Base-by-base conservation (phyloP, 2,329 filamentous ascomycete species). In the Penicillium sp. region DNA sequence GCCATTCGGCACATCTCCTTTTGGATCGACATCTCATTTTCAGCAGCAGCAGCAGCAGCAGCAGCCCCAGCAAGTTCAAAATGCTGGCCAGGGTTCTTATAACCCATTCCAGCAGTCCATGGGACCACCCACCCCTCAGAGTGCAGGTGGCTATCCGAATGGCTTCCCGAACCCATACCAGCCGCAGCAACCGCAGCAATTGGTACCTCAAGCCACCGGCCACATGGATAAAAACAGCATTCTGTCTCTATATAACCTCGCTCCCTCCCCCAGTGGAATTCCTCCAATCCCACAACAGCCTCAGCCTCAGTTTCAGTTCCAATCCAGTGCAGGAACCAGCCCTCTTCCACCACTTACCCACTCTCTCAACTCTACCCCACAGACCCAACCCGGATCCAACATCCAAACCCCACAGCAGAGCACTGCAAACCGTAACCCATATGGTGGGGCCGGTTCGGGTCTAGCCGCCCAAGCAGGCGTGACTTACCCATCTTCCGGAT, bases 161-260 rank as follows among this genome's bases (percentile, higher is more conserved):
- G 45, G 55, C n/a, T 69, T 70, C n/a, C 58, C 65, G 50, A 53
- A 57, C 13, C 72, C 67, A 55, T 68, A 67, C 48, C 66, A 57
- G 26, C 57, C 50, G 23, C 55, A 61, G 47, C 65, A 69, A 48
- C 50, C 61, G 2, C 72, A 75, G 60, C 67, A 67, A 35, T 65
- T 77, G n/a, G 62, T 63, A 27, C 63, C 74, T 4, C 78, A 80
- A 61, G 70, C 71, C 44, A 78, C 77, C 4, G 73, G 75, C 21
- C 72, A 75, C 35, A 69, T 80, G 58, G 77, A 81, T 57, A 81
- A 64, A 42, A 56, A 33, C 39, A 61, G 54, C 52, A 61, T 62
- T 35, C 58, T 64, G 19, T 60, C 57, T 39, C 46, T 61, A 14
- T 62, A 64, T 61, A 79, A 76, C 54, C 72, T 80, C 53, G 74